A percentile compares a stretch with the other conserved stretches of the same genome.
phyloP scores from a whole-genome alignment of 768 basidiomycete species.

The Filobasidium floriforme region DNA sequence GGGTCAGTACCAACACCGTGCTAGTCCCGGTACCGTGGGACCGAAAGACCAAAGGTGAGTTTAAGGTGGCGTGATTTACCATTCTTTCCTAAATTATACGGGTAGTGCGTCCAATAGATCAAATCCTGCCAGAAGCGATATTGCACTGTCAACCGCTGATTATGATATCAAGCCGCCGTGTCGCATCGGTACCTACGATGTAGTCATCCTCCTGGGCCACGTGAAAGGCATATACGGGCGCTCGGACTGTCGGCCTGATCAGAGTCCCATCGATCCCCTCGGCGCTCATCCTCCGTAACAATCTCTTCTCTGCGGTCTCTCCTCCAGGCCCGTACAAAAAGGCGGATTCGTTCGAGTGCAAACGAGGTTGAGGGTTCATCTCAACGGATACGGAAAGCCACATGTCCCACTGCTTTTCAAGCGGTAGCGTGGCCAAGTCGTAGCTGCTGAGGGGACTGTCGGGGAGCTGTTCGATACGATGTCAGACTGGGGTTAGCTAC shows the following conservation, averaged over 20 bases:
- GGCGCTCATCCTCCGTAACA: not conserved
- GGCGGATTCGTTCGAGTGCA: not conserved
- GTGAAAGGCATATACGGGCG: slow-evolving; percentile 37
- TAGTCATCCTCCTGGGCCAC: slow-evolving; percentile 32
- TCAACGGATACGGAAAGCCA: not conserved
- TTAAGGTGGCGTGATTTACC: no score
- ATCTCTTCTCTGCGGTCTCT: slow-evolving; percentile 7
- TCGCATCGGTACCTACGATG: slow-evolving; percentile 24
- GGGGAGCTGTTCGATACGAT: not conserved
- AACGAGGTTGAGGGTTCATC: not conserved
- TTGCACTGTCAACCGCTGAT: not conserved
- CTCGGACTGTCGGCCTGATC: slow-evolving; percentile 7
- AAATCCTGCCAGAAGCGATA: slow-evolving; percentile 26
- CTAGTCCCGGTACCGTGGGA: no score
- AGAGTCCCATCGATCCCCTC: not conserved
- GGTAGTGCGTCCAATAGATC: slow-evolving; percentile 42
- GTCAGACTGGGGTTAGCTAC: not conserved
- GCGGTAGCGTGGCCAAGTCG: not conserved
- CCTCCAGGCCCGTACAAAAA: slow-evolving; percentile 7
- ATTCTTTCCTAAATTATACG: slow-evolving; percentile 38
- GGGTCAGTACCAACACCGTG: no score
- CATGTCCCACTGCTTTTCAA: not conserved
- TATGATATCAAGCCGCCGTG: not conserved
- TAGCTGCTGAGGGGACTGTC: not conserved
- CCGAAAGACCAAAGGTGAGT: no score